Evolutionary conservation across 306 rosid genomes (phyloP), one percentile per base, ranked within the genome.

Genomic region (Gastrolobium villosum): DNA sequence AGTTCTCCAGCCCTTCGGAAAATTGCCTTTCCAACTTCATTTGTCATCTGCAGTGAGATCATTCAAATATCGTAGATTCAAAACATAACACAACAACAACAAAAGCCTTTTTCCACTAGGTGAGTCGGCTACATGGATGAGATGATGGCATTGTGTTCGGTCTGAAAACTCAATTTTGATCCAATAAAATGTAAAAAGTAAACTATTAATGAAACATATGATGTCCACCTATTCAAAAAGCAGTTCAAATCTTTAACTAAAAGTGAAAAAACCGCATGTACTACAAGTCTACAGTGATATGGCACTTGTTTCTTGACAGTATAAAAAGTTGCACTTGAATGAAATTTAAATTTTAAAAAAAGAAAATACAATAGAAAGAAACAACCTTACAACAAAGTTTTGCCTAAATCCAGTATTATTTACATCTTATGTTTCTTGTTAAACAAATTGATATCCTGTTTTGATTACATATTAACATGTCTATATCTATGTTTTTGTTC

Each of bases 1-100:
- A 94, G 97, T 79, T 94, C 96, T 79, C 97, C 97, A 3, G 98
- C 97, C 63, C 69, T 90, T 53, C 70, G 83, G 84, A 90, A 92
- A 57, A 94, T 56, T 46, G 92, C 87, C 71, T 84, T 94, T 65
- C 98, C 98, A 35, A 89, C 71, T 82, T 89, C 87, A 78, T 94
- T 94, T 69, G 97, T 92, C 98, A 94, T 92, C 98, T 94, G 87
- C 82, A 77, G 4, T 69, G 67, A 66, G 41, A 72, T 55, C 36
- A 74, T 32, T 69, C n/a, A 32, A 67, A 69, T 26, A 35, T 15
- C 7, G 52, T 50, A 50, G 20, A 52, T 79, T 8, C 46, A 40
- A 31, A 13, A 31, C 13, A 46, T 28, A 65, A 39, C 26, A 50
- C 57, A n/a, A 14, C 26, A 10, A 2, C 60, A 31, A 76, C 43